Evolutionary conservation across 352 stramenopile species (phyloP).

Genomic region (Globisporangium megalacanthum): DNA sequence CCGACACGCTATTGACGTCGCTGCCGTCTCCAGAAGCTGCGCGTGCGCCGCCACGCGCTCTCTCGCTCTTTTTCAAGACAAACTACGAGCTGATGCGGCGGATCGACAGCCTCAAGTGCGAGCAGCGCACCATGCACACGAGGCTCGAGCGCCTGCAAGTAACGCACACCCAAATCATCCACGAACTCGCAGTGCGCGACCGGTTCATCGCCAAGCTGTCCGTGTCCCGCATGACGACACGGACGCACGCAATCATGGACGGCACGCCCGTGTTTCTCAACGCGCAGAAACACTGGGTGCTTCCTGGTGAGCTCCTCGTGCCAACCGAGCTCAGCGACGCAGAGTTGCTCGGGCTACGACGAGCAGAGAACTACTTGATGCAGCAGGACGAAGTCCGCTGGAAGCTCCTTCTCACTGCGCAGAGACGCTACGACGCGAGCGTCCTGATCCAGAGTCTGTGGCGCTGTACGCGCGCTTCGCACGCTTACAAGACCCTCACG

Average conservation of each 20-base stretch:
- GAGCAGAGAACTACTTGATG: conserved; percentile 63
- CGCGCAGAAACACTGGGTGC: conserved; percentile 62
- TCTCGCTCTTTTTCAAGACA: conserved; percentile 42
- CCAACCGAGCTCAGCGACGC: conserved; percentile 14
- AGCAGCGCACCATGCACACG: conserved; percentile 33
- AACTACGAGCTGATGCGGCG: conserved; percentile 58
- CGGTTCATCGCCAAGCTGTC: conserved; percentile 54
- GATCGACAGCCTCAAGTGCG: conserved; percentile 40
- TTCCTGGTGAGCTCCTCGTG: conserved; percentile 30
- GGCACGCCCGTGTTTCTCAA: conserved; percentile 53
- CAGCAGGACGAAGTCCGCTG: conserved; percentile 55
- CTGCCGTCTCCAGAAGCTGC: no score
- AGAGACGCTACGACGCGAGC: conserved; percentile 41
- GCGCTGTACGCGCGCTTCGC: conserved; percentile 22
- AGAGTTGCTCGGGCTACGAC: conserved; percentile 40
- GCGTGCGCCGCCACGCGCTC: background rate
- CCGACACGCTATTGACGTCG: no score
- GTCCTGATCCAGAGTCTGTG: conserved; percentile 39
- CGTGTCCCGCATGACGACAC: conserved; percentile 34
- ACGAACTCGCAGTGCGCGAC: conserved; percentile 39
- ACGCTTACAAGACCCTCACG: conserved; percentile 26
- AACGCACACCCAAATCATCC: conserved; percentile 15
- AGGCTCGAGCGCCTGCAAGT: conserved; percentile 24
- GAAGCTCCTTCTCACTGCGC: conserved; percentile 37
- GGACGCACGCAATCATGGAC: conserved; percentile 63